Evolutionary conservation across 2,329 filamentous ascomycete genomes (phyloP), one percentile per base, ranked within the genome.

Genomic region (Fusarium staphyleae): DNA sequence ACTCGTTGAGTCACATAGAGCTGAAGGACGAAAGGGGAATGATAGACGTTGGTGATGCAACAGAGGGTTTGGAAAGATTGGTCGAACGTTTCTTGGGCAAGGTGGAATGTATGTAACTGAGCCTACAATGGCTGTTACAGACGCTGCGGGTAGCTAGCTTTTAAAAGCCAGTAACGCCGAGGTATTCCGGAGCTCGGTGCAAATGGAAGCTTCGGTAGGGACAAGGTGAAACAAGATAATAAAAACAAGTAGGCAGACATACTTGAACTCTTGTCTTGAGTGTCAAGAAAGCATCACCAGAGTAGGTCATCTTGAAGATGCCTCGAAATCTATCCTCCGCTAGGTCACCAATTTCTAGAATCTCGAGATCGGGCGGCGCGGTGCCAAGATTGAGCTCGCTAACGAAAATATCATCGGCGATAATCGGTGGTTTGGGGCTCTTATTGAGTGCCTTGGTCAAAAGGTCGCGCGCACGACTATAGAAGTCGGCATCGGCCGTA

Each of bases 251-350:
- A 40, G 32, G 19, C 41, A 45, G 66, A 80, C 85, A 61, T 83
- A 89, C 87, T 81, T 99, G 95, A 60, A 99, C 95, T 76, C 92
- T 86, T 52, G 95, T 99, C 74, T 95, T 95, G 60, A 99, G 81
- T 19, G 95, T 98, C 76, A 99, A 77, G 72, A 93, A 98, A 24
- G 95, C 93, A 77, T 99, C 93, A 63, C 95, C 95, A 2, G 90
- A 87, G 74, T 99, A 99, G 73, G 89, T 93, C 93, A 99, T 98
- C 76, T 98, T 98, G 82, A 99, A 99, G 66, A 99, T 98, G 71
- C 95, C 95, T 53, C 95, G 85, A 74, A 99, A 99, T 46, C 93
- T 84, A 78, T 99, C 95, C 77, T 98, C 95, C 46, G 95, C 95
- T 72, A 99, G 80, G 75, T 99, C 95, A 52, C 95, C 95, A 74